Percentiles rank a stretch among this genome's conserved stretches.
Evolutionary conservation across 768 basidiomycete genomes (phyloP).

Genomic region (Boletus subcaerulescens): DNA sequence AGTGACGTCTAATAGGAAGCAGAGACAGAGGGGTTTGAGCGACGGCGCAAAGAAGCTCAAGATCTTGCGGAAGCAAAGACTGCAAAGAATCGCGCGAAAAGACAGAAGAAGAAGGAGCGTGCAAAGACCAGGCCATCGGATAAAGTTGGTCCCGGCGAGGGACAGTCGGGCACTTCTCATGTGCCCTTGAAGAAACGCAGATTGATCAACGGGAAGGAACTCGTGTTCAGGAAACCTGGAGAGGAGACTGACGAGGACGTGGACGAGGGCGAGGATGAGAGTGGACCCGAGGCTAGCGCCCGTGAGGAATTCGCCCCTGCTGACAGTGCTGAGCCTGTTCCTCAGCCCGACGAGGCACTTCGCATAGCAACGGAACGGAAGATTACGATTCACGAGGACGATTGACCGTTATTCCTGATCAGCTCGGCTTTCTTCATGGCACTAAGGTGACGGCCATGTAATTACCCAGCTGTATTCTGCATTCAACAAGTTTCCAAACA

Average conservation of each 20-base stretch:
- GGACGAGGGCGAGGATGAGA: slow-evolving; percentile 38
- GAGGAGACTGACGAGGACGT: slow-evolving; percentile 50
- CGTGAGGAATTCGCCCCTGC: slow-evolving; percentile 1
- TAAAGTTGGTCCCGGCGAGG: slow-evolving; percentile 27
- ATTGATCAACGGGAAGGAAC: slow-evolving; percentile 72
- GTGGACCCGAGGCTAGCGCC: neutral
- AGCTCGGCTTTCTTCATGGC: too few relatives aligned
- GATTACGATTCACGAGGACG: slow-evolving; percentile 52
- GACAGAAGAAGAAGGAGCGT: slow-evolving; percentile 88
- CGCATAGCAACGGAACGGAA: slow-evolving; percentile 34
- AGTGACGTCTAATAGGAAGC: slow-evolving; percentile 50
- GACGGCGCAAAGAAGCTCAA: slow-evolving; percentile 66
- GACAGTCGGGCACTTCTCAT: slow-evolving; percentile 26
- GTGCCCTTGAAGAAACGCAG: slow-evolving; percentile 75
- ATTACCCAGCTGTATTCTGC: neutral
- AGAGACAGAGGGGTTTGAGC: slow-evolving; percentile 70
- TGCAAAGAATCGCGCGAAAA: slow-evolving; percentile 90
- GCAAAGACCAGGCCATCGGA: slow-evolving; percentile 44
- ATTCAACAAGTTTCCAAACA: neutral
- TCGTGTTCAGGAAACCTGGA: slow-evolving; percentile 54
- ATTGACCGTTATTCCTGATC: slow-evolving; percentile 26
- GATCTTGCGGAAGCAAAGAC: slow-evolving; percentile 82
- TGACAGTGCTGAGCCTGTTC: slow-evolving; percentile 1
- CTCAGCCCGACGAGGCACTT: slow-evolving; percentile 6
- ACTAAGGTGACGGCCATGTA: slow-evolving; percentile 7